Evolutionary conservation across 148 eudicot species (phyloP), one percentile per base, ranked within the genome.

Genomic region (Mesembryanthemum crystallinum): DNA sequence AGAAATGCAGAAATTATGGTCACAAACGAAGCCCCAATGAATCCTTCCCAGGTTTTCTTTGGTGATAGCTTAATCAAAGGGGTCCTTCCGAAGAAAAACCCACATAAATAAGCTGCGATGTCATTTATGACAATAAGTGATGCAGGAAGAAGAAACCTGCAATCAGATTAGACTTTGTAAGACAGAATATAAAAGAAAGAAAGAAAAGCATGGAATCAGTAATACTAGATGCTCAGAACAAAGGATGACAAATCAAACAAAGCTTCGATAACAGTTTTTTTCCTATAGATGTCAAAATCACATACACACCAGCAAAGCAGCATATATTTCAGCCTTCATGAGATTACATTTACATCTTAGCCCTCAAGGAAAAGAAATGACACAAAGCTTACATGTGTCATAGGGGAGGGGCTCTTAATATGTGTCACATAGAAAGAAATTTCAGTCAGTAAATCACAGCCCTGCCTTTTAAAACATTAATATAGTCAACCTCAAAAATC

Each of bases 91-190:
- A 95, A 90, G 91, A 92, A 95, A 61, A 95, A 95, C 7, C 98
- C 98, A 71, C 88, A 90, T 82, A 95, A 75, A 81, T 95, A 95
- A 71, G 98, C 98, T 67, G 96, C 98, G 73, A 92, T 88, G 75
- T 95, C 98, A 78, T 95, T 95, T 74, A 95, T 89, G 80, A 92
- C 94, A 61, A 95, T 92, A 76, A 95, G 92, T 75, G 97, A 92
- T 78, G 98, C 98, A 49, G 98, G 98, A 74, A 95, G 97, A 82
- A 95, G 98, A 82, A 95, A 95, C 98, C 98, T 95, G 92, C 83
- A 85, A 69, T 43, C 64, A 73, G 73, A 73, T 37, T 66, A 43
- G 43, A 64, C 60, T 60, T 11, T 43, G 71, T 74, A 39, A 79
- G 7, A n/a, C n/a, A n/a, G n/a, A n/a, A n/a, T n/a, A n/a, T n/a